Evolutionary conservation across 202 grass and related monocot species (phyloP), one percentile per base, ranked within the genome.

Genomic region (Cymbopogon flexuosus): DNA sequence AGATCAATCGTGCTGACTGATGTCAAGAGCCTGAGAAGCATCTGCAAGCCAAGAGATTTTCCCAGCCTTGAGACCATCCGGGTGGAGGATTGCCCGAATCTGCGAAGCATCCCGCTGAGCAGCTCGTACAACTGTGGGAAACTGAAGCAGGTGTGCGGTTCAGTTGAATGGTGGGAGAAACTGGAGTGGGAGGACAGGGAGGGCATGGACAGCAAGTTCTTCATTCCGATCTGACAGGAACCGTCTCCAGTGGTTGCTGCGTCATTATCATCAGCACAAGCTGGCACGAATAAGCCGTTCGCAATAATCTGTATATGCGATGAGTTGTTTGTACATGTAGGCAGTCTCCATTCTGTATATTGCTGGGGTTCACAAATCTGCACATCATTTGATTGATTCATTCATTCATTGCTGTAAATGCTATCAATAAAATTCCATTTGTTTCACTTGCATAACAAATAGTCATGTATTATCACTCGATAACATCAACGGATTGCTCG

Each of bases 91-190:
- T 97, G 90, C 68, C 60, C 84, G 39, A 88, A 89, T 74, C 64
- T 97, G 18, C 87, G 23, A 62, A 80, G 24, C 22, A 78, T 93
- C 58, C 90, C 93, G 0, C 24, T 91, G 54, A 64, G 43, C 49
- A 67, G 24, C 76, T 42, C 34, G 1, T 35, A 43, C 2, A 66
- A 65, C 0, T 85, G 65, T 40, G 73, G 13, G 10, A 97, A 93
- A 73, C 67, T 97, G 30, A 88, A 90, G 60, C 90, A 91, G 43
- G 88, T 97, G 47, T 91, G 88, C 29, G 90, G 93, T 10, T 82
- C 85, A 6, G 6, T 4, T 40, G 88, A 87, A 6, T 97, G 93
- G 93, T 97, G 90, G 93, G 52, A 63, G 31, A 79, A 68, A 49
- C 82, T 94, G 6, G 47, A 77, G 65, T 94, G 84, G 87, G 78